Evolutionary conservation across 2,329 filamentous ascomycete species (phyloP).

Genomic region (Alternaria gansuensis): DNA sequence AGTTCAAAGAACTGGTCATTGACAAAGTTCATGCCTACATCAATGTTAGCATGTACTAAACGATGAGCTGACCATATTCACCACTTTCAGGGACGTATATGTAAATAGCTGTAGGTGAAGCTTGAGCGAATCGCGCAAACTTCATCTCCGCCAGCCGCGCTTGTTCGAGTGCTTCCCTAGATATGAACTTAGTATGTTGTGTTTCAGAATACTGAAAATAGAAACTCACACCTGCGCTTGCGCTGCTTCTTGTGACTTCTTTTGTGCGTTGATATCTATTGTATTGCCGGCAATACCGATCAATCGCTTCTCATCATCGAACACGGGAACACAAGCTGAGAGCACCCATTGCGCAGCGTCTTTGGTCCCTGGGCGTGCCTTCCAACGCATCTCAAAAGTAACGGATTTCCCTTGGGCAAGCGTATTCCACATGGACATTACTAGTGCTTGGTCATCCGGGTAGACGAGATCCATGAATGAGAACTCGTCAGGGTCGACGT

Average conservation of each 20-base stretch:
- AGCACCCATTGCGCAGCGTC: slow-evolving; percentile 41
- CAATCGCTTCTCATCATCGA: slow-evolving; percentile 37
- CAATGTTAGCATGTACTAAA: not conserved
- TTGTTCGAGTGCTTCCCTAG: slow-evolving; percentile 37
- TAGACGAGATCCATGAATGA: slow-evolving; percentile 46
- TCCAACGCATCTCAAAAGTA: slow-evolving; percentile 51
- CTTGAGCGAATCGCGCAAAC: slow-evolving; percentile 39
- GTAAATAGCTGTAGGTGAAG: slow-evolving; percentile 41
- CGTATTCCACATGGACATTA: slow-evolving; percentile 46
- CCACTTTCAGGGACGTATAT: slow-evolving; percentile 35
- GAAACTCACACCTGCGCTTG: slow-evolving; percentile 25
- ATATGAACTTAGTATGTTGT: not conserved
- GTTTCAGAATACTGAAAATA: not conserved
- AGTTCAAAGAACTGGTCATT: slow-evolving; percentile 45
- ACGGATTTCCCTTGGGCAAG: slow-evolving; percentile 37
- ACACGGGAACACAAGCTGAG: slow-evolving; percentile 43
- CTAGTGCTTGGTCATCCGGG: slow-evolving; percentile 35
- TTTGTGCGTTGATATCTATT: slow-evolving; percentile 47
- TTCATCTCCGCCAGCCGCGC: slow-evolving; percentile 38
- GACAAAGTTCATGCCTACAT: slow-evolving; percentile 39
- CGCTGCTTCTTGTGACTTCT: slow-evolving; percentile 36
- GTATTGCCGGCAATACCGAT: slow-evolving; percentile 46
- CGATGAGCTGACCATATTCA: slow-evolving; percentile 2
- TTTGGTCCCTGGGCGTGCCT: slow-evolving; percentile 26
- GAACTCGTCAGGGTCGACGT: slow-evolving; percentile 33